Evolutionary conservation across 768 basidiomycete genomes (phyloP), one percentile per base, ranked within the genome.

Genomic region (Pleurotus ostreatus): DNA sequence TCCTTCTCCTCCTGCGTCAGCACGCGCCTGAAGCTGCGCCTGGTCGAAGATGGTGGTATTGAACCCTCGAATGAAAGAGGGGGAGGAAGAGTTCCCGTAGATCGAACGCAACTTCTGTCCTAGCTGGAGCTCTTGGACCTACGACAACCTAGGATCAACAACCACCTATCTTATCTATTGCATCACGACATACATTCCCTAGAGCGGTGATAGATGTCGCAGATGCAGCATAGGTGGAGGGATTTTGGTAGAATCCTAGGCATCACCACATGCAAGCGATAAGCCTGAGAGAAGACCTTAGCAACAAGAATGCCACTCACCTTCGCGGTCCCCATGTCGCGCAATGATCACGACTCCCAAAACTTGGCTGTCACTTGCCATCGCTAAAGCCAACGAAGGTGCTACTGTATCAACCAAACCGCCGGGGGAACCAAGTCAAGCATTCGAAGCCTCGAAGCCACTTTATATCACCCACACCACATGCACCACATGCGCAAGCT

Each of bases 1-100:
- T 15, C 78, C 80, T 69, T 91, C 88, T 15, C 82, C 86, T 5
- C 85, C 85, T 23, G 79, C 81, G 66, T 90, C 88, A 1, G 89
- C 88, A 15, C 78, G 79, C 49, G 84, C 76, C 9, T 64, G 61
- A 13, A 79, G 60, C 58, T 78, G 75, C 12, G 61, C 60, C 55
- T 68, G 66, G 49, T 80, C 62, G 5, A 71, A 74, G 30, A 77
- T 49, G 2, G 69, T 61, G 23, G 40, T 59, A 59, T 70, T 74
- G 62, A 78, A 69, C 0, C 76, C 78, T 8, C 71, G 60, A 52
- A 89, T 83, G 60, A 75, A 78, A 7, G 74, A 78, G 0, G 82
- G 60, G 3, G 85, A 86, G 2, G 78, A 76, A 0, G 70, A 44
- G 56, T 82, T 74, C 49, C 87, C 61, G 66, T 89, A 89, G 9